Conservation (phyloP, 176 grass and related monocot species). For the Avena sativa region DNA sequence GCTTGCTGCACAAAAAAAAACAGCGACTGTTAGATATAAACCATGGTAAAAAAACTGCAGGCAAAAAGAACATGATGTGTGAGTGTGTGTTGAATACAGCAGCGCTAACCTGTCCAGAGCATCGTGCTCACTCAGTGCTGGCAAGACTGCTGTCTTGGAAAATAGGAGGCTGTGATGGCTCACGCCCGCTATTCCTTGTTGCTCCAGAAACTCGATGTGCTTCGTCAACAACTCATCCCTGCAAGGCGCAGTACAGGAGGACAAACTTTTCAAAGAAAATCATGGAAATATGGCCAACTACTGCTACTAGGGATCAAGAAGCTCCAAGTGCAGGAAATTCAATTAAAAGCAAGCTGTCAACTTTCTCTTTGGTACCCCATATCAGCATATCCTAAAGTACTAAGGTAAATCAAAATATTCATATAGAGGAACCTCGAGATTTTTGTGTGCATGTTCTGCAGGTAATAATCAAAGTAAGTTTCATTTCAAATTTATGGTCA, state of each 20-base stretch:
- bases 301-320: constrained; percentile 17
- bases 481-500: constrained; percentile 14
- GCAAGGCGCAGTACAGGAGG: constrained; percentile 19
- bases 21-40: constrained; percentile 25
- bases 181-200: constrained; percentile 81
- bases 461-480: constrained; percentile 6
- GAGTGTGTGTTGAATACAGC: background rate
- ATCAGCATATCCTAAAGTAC: constrained; percentile 7
- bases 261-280: constrained; percentile 39
- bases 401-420: background rate
- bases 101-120: constrained; percentile 54
- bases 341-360: constrained; percentile 20
- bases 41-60: background rate
- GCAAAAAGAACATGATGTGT: background rate
- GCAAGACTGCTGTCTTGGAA: constrained; percentile 83
- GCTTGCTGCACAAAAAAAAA: constrained; percentile 46
- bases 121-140: constrained; percentile 58
- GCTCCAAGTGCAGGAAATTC: background rate
- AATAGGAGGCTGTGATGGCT: constrained; percentile 95
- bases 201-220: constrained; percentile 80
- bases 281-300: constrained; percentile 15
- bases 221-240: constrained; percentile 74
- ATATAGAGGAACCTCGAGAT: background rate
- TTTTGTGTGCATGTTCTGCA: background rate
- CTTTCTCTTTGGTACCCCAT: background rate